Percentiles rank a stretch among this genome's conserved stretches.
phyloP scores from a whole-genome alignment of 176 grass and related monocot species.

The Bonia amplexicaulis region DNA sequence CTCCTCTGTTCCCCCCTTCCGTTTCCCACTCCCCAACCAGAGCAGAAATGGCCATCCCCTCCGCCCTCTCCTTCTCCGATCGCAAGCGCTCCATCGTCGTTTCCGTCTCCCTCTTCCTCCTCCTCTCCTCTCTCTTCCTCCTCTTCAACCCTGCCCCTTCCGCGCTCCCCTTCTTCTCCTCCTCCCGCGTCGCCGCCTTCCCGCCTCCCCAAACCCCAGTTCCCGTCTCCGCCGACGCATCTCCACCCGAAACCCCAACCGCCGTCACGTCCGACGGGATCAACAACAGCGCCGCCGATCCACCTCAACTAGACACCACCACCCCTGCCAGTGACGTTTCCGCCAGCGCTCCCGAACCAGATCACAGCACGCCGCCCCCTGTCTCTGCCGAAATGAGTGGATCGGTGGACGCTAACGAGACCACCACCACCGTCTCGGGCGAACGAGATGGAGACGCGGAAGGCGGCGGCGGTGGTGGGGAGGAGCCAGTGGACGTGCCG shows the following conservation, averaged over 20 bases:
- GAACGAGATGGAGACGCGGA: not conserved
- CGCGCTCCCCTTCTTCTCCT: conserved; percentile 17
- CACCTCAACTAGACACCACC: not conserved
- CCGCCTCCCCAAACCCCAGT: not conserved
- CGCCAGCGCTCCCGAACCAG: not conserved
- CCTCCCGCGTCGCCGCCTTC: not conserved
- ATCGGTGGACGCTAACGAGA: conserved; percentile 16
- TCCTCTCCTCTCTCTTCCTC: conserved; percentile 41
- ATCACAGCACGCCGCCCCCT: not conserved
- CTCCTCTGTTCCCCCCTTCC: not conserved
- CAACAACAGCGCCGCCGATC: not conserved
- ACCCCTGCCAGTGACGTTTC: not conserved
- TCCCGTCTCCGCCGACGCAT: conserved; percentile 8
- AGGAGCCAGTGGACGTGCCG: conserved; percentile 33
- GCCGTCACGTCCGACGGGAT: not conserved
- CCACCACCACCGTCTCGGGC: not conserved
- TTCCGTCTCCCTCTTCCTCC: conserved; percentile 37
- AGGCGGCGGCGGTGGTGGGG: not conserved
- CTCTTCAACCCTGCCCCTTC: conserved; percentile 33
- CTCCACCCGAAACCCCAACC: not conserved
- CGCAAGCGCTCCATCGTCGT: conserved; percentile 37
- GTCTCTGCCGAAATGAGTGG: not conserved
- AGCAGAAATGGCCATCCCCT: conserved; percentile 40
- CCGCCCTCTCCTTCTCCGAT: conserved; percentile 43
- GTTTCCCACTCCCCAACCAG: not conserved